phyloP scores from a whole-genome alignment of 306 rosid species.

The Heteromeles arbutifolia region DNA sequence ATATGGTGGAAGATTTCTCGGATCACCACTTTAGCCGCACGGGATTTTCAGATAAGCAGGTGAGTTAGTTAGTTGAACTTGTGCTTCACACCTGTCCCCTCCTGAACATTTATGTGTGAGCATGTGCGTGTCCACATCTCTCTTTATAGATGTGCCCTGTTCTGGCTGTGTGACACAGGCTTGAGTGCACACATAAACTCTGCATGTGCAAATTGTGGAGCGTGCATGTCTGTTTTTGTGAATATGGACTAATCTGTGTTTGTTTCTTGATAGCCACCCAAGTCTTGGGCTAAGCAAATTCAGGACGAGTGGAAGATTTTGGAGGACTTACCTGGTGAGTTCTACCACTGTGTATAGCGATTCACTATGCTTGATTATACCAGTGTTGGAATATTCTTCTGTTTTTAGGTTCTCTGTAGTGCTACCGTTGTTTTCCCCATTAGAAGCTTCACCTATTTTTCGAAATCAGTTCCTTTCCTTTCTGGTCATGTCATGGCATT shows the following conservation, averaged over 20 bases:
- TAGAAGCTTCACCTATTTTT: conserved; percentile 1
- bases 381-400: background rate
- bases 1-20: conserved; percentile 40
- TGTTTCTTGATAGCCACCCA: conserved; percentile 35
- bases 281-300: conserved; percentile 69
- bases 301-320: conserved; percentile 83
- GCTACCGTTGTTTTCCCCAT: background rate
- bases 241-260: background rate
- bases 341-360: background rate
- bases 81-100: background rate
- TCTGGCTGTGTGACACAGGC: background rate
- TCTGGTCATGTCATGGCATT: background rate
- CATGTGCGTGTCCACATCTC: background rate
- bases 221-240: background rate
- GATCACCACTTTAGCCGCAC: conserved; percentile 51
- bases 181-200: background rate
- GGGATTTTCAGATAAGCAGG: conserved; percentile 38
- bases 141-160: background rate
- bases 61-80: conserved; percentile 13
- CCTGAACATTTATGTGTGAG: background rate
- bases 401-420: background rate
- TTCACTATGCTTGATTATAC: background rate
- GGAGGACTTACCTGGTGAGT: conserved; percentile 67
- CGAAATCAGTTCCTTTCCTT: background rate
- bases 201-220: background rate